Percentiles rank a stretch among this genome's conserved stretches.
phyloP scores from a whole-genome alignment of 1,284 basidiomycete species.

The Entoloma clypeatum region DNA sequence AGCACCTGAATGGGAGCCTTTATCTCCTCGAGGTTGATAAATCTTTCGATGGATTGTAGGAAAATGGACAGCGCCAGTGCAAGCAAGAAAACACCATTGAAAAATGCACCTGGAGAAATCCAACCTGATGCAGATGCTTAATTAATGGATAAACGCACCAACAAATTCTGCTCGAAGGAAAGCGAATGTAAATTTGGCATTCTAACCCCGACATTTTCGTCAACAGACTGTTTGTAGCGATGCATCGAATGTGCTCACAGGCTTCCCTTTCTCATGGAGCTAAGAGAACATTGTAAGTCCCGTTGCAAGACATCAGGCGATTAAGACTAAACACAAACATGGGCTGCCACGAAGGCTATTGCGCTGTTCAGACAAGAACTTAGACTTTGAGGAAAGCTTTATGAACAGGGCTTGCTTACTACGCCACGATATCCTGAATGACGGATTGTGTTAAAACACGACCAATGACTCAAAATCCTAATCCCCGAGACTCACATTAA shows the following conservation, averaged over 20 bases:
- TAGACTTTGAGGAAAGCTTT: not conserved
- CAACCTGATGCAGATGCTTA: not conserved
- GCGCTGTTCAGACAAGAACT: constrained; percentile 14
- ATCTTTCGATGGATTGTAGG: constrained; percentile 46
- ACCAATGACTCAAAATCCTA: not conserved
- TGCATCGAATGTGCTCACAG: constrained; percentile 25
- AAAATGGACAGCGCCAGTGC: constrained; percentile 46
- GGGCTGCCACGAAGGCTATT: constrained; percentile 23
- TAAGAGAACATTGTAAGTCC: constrained; percentile 8
- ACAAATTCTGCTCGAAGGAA: constrained; percentile 49
- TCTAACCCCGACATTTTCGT: constrained; percentile 24
- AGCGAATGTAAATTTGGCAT: constrained; percentile 43
- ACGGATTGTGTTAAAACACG: constrained; percentile 1
- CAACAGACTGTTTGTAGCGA: not conserved
- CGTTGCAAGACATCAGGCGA: not conserved
- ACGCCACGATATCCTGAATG: constrained; percentile 38
- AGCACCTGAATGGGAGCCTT: constrained; percentile 38
- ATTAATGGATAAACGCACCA: constrained; percentile 27
- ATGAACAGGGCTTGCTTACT: constrained; percentile 23
- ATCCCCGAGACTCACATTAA: constrained; percentile 35
- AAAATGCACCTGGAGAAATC: constrained; percentile 39
- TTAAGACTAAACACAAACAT: constrained; percentile 14
- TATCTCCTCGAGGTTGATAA: constrained; percentile 39
- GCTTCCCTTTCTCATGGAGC: constrained; percentile 40
- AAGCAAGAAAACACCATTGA: constrained; percentile 49